Conservation (phyloP, 1,284 basidiomycete genomes). For the Irpex lacteus region DNA sequence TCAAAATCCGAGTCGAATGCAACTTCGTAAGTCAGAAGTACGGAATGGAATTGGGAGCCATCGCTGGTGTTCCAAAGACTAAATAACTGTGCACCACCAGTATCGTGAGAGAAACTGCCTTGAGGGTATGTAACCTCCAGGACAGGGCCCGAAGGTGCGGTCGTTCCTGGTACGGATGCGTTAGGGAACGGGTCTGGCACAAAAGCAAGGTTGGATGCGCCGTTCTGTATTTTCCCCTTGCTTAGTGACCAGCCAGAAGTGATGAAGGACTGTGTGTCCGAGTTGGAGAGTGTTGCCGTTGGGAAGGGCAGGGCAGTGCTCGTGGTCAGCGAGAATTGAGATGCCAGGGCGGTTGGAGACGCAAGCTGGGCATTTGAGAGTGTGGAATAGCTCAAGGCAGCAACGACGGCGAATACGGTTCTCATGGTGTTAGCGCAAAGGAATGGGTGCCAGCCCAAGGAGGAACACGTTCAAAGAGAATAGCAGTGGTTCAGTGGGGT, state of each 20-base stretch:
- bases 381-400: neutral
- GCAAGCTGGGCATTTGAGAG: slow-evolving; percentile 14
- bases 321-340: slow-evolving; percentile 54
- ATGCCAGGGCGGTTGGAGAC: slow-evolving; percentile 41
- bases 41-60: slow-evolving; percentile 52
- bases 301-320: slow-evolving; percentile 68
- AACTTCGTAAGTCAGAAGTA: slow-evolving; percentile 70
- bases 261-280: slow-evolving; percentile 52
- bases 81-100: slow-evolving; percentile 65
- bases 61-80: slow-evolving; percentile 61
- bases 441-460: slow-evolving; percentile 1
- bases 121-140: slow-evolving; percentile 63
- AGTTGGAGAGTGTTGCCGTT: slow-evolving; percentile 51
- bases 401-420: neutral
- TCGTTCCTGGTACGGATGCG: slow-evolving; percentile 34
- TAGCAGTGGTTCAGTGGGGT: neutral
- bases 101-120: slow-evolving; percentile 56
- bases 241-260: slow-evolving; percentile 58
- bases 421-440: neutral
- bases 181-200: slow-evolving; percentile 64
- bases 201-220: slow-evolving; percentile 53
- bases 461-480: neutral
- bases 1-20: slow-evolving; percentile 58
- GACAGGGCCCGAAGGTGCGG: slow-evolving; percentile 46
- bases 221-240: slow-evolving; percentile 59